phyloP scores from a whole-genome alignment of 1,284 basidiomycete species.

The Ceratorhiza oryzae-sativae region DNA sequence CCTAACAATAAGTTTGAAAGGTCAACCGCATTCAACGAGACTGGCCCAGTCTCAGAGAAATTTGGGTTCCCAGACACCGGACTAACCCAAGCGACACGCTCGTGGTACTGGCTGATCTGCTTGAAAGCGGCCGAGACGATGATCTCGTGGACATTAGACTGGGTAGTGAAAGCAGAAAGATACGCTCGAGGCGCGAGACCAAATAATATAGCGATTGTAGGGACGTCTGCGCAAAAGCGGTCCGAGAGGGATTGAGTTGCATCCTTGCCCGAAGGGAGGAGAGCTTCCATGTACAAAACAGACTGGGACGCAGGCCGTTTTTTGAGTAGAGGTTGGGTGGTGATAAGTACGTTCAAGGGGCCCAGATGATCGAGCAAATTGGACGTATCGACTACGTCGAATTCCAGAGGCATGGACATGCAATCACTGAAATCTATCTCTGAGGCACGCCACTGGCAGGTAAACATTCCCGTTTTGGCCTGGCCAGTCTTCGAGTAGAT shows the following conservation, averaged over 20 bases:
- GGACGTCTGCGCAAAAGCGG: neutral
- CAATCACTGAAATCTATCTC: conserved; percentile 49
- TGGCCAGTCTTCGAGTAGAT: neutral
- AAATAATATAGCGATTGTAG: neutral
- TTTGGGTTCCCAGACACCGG: neutral
- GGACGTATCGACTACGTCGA: conserved; percentile 64
- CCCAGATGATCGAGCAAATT: conserved; percentile 60
- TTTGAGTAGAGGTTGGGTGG: conserved; percentile 21
- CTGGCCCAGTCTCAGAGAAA: neutral
- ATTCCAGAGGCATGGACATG: conserved; percentile 48
- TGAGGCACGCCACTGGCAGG: conserved; percentile 53
- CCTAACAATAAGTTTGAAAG: neutral
- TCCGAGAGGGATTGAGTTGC: neutral
- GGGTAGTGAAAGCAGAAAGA: conserved; percentile 5
- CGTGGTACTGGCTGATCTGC: neutral
- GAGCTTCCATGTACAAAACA: conserved; percentile 16
- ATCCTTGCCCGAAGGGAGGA: neutral
- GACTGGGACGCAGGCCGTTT: neutral
- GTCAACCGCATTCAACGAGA: neutral
- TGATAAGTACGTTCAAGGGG: neutral
- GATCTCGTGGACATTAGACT: conserved; percentile 7
- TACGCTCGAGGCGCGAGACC: conserved; percentile 20
- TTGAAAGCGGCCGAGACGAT: neutral
- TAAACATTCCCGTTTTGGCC: conserved; percentile 47
- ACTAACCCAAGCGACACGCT: conserved; percentile 12